Conservation (phyloP, 176 grass and related monocot species). For the Oropetium thomaeum region DNA sequence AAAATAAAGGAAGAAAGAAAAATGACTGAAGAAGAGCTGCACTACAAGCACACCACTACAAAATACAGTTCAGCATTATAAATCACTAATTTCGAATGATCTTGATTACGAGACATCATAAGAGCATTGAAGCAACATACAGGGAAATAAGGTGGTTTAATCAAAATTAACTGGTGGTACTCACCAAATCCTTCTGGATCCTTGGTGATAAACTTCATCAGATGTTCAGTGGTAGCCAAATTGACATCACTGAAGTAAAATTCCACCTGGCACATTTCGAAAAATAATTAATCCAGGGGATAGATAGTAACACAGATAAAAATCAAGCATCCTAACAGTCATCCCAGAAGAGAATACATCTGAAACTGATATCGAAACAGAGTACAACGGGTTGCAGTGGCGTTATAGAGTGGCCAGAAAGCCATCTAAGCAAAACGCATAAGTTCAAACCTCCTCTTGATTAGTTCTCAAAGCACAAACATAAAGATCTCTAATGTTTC, state of each 20-base stretch:
- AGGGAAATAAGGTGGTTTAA: not conserved
- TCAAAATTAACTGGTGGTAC: constrained; percentile 28
- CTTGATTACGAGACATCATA: not conserved
- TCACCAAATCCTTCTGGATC: constrained; percentile 93
- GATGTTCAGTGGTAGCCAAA: constrained; percentile 91
- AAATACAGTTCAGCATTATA: constrained; percentile 10
- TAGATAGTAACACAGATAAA: not conserved
- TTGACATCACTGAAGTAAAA: constrained; percentile 98
- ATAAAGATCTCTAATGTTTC: not conserved
- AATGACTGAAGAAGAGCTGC: not conserved
- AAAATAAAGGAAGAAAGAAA: not conserved
- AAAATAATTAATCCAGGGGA: constrained; percentile 12
- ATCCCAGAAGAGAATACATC: not conserved
- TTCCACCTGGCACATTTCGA: constrained; percentile 65
- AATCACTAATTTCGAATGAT: constrained; percentile 4
- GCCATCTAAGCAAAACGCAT: not conserved
- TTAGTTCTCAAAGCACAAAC: not conserved
- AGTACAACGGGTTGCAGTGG: not conserved
- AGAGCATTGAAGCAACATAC: not conserved
- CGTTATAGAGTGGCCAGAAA: not conserved
- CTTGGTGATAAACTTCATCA: constrained; percentile 85
- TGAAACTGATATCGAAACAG: not conserved
- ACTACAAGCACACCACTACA: not conserved
- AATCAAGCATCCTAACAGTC: constrained; percentile 28
- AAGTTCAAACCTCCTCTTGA: not conserved